A percentile compares a stretch with the other conserved stretches of the same genome.
Conservation (phyloP, 2,329 filamentous ascomycete genomes). For the Lecanicillium sp. region DNA sequence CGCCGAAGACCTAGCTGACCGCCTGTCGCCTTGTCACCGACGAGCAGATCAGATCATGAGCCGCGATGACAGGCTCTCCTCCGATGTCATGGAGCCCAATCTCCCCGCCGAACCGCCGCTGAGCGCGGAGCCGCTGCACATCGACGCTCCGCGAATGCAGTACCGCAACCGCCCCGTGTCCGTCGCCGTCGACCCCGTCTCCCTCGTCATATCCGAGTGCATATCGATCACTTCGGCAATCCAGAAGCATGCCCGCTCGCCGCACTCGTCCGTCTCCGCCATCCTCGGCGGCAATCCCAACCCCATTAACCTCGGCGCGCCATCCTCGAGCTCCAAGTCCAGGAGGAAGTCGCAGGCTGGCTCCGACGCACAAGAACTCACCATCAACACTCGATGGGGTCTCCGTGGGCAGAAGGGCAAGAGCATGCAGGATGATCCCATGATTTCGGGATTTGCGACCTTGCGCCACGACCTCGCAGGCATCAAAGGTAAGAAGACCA, state of each 20-base stretch:
- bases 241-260: constrained; percentile 94
- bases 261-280: constrained; percentile 90
- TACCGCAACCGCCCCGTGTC: constrained; percentile 59
- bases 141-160: constrained; percentile 43
- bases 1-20: constrained; percentile 13
- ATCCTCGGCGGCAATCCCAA: constrained; percentile 77
- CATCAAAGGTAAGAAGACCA: constrained; percentile 58
- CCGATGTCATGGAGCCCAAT: constrained; percentile 21
- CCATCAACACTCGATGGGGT: constrained; percentile 81
- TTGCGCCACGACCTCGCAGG: constrained; percentile 80
- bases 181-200: constrained; percentile 84
- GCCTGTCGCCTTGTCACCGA: constrained; percentile 13
- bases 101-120: constrained; percentile 5
- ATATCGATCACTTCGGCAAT: constrained; percentile 97
- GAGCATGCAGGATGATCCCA: constrained; percentile 93
- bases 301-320: constrained; percentile 46
- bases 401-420: constrained; percentile 91
- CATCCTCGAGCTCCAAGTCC: constrained; percentile 35
- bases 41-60: constrained; percentile 25
- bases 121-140: constrained; percentile 13
- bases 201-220: constrained; percentile 95
- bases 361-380: constrained; percentile 47
- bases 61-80: constrained; percentile 24
- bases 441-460: constrained; percentile 91
- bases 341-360: constrained; percentile 36